phyloP scores from a whole-genome alignment of 1,284 basidiomycete species.

The Afroboletus lepidellus region DNA sequence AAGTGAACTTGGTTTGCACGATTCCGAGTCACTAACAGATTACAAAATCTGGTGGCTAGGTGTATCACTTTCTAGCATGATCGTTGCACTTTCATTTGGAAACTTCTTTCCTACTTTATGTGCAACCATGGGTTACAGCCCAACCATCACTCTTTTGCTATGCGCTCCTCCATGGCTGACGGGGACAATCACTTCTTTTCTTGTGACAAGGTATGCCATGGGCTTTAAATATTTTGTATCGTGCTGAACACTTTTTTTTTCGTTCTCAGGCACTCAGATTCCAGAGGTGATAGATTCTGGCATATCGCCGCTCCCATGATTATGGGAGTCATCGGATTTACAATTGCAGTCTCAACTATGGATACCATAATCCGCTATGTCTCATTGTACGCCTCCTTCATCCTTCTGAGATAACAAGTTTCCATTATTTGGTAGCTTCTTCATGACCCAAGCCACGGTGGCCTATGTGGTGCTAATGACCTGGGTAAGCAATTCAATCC shows the following conservation, averaged over 20 bases:
- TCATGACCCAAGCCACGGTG: slow-evolving; percentile 55
- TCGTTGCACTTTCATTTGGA: slow-evolving; percentile 55
- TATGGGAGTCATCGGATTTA: slow-evolving; percentile 50
- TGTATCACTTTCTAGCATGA: slow-evolving; percentile 45
- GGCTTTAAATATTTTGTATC: not conserved
- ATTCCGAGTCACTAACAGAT: slow-evolving; percentile 52
- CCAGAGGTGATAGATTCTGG: slow-evolving; percentile 47
- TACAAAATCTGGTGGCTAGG: slow-evolving; percentile 57
- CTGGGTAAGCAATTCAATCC: slow-evolving; percentile 53
- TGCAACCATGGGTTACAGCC: slow-evolving; percentile 53
- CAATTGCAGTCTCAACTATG: slow-evolving; percentile 57
- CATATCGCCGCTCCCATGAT: slow-evolving; percentile 47
- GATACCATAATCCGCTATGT: slow-evolving; percentile 50
- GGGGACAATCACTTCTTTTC: slow-evolving; percentile 45
- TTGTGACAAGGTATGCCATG: slow-evolving; percentile 35
- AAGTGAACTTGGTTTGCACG: slow-evolving; percentile 14
- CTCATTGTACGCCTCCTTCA: slow-evolving; percentile 37
- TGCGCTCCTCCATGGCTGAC: slow-evolving; percentile 64
- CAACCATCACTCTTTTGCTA: slow-evolving; percentile 53
- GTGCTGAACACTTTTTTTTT: not conserved
- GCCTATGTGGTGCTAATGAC: slow-evolving; percentile 49
- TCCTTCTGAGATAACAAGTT: not conserved
- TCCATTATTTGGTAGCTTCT: slow-evolving; percentile 36
- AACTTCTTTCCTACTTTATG: slow-evolving; percentile 55
- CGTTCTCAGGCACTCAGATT: slow-evolving; percentile 50